Evolutionary conservation across 2,329 filamentous ascomycete genomes (phyloP), one percentile per base, ranked within the genome.

Genomic region (Colletotrichum nymphaeae): DNA sequence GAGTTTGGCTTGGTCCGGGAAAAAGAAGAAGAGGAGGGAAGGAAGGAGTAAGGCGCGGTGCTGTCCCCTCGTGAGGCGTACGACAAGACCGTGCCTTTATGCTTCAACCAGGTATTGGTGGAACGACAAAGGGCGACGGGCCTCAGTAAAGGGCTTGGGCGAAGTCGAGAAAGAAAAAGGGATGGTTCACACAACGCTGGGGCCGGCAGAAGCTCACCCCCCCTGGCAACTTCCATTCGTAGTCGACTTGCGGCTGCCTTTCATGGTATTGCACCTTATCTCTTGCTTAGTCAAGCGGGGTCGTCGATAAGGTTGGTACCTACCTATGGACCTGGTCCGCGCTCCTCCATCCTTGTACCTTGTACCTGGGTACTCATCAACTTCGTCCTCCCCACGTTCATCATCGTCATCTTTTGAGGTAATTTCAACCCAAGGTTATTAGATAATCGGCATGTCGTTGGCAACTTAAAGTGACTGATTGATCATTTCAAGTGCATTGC

Each of bases 1-100:
- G 64, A 52, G 57, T 68, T 72, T 58, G 6, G 16, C 22, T 52
- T 63, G 49, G 65, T 69, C 58, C 66, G 70, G 59, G 49, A 60
- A 11, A 59, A 59, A 53, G 22, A 4, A 60, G 9, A 53, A n/a
- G 59, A 32, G 9, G 49, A 73, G 19, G 46, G 35, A 69, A 37
- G 22, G 16, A 19, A 63, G 9, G 42, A 49, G 11, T 24, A 16
- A 58, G 65, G 69, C 65, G 59, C 66, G 59, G 55, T 42, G 46
- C 66, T 53, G 65, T 42, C 53, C 53, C 53, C 22, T 46, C 46
- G 30, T 49, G 55, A 69, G 70, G 66, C 26, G 30, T 65, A 67
- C 70, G 28, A 52, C 58, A n/a, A 60, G 70, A 69, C 70, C 70
- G 66, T 73, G 66, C 63, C 63, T 60, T 60, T 55, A 22, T 63